These are phyloP conservation scores for Trichoderma sp. DNA, from an alignment of 2,329 filamentous ascomycete genomes.

Conservation along the genomic window DNA sequence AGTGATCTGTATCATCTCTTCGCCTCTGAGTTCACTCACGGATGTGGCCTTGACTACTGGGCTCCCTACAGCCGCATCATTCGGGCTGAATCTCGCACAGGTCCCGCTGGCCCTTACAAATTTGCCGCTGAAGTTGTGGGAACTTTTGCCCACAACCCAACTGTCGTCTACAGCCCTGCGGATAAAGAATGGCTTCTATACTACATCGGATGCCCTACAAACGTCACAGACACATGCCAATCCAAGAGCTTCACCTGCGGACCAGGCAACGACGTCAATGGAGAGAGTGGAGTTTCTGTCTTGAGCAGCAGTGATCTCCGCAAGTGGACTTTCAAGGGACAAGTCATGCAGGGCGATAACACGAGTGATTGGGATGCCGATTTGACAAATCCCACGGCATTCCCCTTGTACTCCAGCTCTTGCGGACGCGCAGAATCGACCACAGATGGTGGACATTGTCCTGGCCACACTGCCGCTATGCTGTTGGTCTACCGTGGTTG, in stretches of 20 bases:
- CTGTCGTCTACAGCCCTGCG: slow-evolving; percentile 44
- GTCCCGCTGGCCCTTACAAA: slow-evolving; percentile 46
- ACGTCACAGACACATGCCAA: slow-evolving; percentile 18
- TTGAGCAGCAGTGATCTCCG: slow-evolving; percentile 25
- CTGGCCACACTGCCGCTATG: slow-evolving; percentile 24
- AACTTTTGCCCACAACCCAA: slow-evolving; percentile 50
- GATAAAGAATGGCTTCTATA: slow-evolving; percentile 49
- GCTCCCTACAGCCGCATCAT: slow-evolving; percentile 47
- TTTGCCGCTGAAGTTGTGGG: slow-evolving; percentile 43
- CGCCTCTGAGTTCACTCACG: slow-evolving; percentile 46
- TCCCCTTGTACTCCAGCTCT: slow-evolving; percentile 33
- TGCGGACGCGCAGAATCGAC: background rate
- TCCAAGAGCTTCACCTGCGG: slow-evolving; percentile 26
- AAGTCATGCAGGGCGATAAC: slow-evolving; percentile 26
- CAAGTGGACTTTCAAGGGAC: slow-evolving; percentile 25
- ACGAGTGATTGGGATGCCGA: slow-evolving; percentile 27
- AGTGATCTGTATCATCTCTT: slow-evolving; percentile 46
- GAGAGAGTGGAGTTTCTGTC: slow-evolving; percentile 34
- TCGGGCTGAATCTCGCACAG: slow-evolving; percentile 46
- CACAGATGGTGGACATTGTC: background rate
- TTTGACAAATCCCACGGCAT: slow-evolving; percentile 46
- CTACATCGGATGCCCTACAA: slow-evolving; percentile 40
- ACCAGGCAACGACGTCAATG: slow-evolving; percentile 27
- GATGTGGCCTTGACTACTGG: slow-evolving; percentile 51
- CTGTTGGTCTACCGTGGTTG: slow-evolving; percentile 28